Evolutionary conservation across 1,284 basidiomycete species (phyloP), one percentile per base, ranked within the genome.

Genomic region (Tilletiopsis washingtonensis): DNA sequence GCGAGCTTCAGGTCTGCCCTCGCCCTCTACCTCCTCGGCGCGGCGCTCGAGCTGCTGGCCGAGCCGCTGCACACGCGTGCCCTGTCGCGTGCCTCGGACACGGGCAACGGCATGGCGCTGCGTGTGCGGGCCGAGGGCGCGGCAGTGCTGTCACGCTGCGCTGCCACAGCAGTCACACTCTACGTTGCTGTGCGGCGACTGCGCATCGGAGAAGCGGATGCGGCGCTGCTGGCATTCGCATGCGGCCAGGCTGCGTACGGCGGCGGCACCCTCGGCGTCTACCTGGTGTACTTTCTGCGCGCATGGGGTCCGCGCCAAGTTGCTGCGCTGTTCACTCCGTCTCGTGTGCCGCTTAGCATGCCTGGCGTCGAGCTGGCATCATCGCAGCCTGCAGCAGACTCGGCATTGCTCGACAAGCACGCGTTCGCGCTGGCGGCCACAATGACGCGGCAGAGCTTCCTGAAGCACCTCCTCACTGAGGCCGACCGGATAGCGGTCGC

Each of bases 391-490:
- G 26, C 38, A 32, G 27, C 24, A 6, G 19, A 26, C 7, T 32
- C 38, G 15, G 23, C 32, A 3, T 57, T 53, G 53, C 26, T 63
- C n/a, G 56, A 63, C 39, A 20, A 40, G 1, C 19, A 45, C 15
- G 40, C 40, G 24, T 27, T 58, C 39, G 50, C 47, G 24, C 77
- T 91, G 2, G 83, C 85, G 0, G 73, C 80, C 47, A 87, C 84
- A 0, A 88, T 97, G 81, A 88, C 85, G 4, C 79, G 77, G 5
- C 91, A 96, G 73, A 88, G 86, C 1, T 62, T 94, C 3, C 78
- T 97, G 62, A 98, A 98, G 73, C 91, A 98, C 69, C 80, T 93
- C 57, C 77, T 99, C 25, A 97, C 91, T 0, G 94, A 98, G 71
- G 90, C 88, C 9, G 94, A 99, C 74, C 90, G 94, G 64, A 77